phyloP scores from a whole-genome alignment of 345 rosid genomes.

The Populus deltoides region DNA sequence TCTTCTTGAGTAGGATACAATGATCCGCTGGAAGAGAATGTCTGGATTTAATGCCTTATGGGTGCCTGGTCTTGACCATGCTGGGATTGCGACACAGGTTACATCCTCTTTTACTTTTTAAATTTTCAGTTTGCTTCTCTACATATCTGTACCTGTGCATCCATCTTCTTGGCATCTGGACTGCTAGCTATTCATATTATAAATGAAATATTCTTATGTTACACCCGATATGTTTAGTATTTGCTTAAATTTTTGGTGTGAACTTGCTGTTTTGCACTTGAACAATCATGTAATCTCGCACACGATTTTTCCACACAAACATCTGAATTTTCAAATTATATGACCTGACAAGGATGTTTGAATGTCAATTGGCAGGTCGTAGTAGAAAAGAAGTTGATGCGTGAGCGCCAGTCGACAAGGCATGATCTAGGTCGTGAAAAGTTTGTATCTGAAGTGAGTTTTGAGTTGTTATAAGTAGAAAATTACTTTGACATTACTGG shows the following conservation, averaged over 20 bases:
- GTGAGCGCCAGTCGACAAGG: slow-evolving; percentile 62
- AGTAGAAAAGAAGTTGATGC: slow-evolving; percentile 88
- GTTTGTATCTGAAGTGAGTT: slow-evolving; percentile 71
- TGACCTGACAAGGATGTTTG: no score
- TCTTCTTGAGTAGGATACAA: slow-evolving; percentile 59
- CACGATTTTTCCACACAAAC: background rate
- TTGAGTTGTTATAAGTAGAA: background rate
- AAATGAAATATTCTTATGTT: no score
- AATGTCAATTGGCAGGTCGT: slow-evolving; percentile 55
- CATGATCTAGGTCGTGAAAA: slow-evolving; percentile 91
- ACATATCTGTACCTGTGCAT: background rate
- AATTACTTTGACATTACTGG: background rate
- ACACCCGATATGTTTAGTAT: no score
- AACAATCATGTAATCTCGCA: background rate
- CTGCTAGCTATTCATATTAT: no score
- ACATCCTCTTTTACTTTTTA: background rate
- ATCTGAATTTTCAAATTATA: no score
- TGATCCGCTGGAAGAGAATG: slow-evolving; percentile 95
- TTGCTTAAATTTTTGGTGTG: no score
- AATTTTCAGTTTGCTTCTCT: background rate
- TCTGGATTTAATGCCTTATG: slow-evolving; percentile 88
- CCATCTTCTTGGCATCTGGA: background rate
- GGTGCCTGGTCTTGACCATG: slow-evolving; percentile 97
- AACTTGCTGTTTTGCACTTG: no score
- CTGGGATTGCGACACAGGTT: slow-evolving; percentile 99